A percentile compares a stretch with the other conserved stretches of the same genome.
These are phyloP conservation scores for Russula vinacea DNA, from an alignment of 768 basidiomycete genomes.

Conservation along the genomic window DNA sequence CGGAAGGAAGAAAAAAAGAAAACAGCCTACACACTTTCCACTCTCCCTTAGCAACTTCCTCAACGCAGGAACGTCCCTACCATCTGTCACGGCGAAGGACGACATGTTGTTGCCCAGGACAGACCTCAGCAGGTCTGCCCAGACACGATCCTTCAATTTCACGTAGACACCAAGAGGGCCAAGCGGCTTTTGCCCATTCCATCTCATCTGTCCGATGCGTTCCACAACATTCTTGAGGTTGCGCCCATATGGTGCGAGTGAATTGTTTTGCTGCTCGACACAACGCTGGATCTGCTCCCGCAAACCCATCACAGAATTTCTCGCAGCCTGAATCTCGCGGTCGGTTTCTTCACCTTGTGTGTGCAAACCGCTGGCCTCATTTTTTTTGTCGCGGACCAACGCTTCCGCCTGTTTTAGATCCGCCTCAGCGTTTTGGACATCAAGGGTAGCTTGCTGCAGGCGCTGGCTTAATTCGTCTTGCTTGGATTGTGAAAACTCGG, in stretches of 20 bases:
- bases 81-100: slow-evolving; percentile 72
- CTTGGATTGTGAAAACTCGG: slow-evolving; percentile 54
- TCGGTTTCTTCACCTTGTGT: slow-evolving; percentile 41
- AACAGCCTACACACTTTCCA: slow-evolving; percentile 55
- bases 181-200: slow-evolving; percentile 65
- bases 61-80: slow-evolving; percentile 56
- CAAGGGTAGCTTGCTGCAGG: slow-evolving; percentile 47
- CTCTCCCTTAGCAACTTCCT: slow-evolving; percentile 51
- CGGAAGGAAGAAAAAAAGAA: neutral
- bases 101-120: slow-evolving; percentile 58
- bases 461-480: slow-evolving; percentile 55
- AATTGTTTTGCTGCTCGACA: slow-evolving; percentile 53
- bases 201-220: slow-evolving; percentile 48
- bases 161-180: slow-evolving; percentile 82
- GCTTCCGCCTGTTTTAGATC: slow-evolving; percentile 15
- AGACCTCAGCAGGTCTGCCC: slow-evolving; percentile 61
- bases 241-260: slow-evolving; percentile 57
- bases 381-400: slow-evolving; percentile 7
- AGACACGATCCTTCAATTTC: slow-evolving; percentile 65
- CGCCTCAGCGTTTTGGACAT: slow-evolving; percentile 20
- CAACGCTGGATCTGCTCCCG: slow-evolving; percentile 51
- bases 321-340: slow-evolving; percentile 35
- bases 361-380: slow-evolving; percentile 5
- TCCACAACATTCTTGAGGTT: slow-evolving; percentile 58
- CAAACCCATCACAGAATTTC: slow-evolving; percentile 45